Conservation (phyloP, 257 asterid genomes). For the Solanum dulcamara region DNA sequence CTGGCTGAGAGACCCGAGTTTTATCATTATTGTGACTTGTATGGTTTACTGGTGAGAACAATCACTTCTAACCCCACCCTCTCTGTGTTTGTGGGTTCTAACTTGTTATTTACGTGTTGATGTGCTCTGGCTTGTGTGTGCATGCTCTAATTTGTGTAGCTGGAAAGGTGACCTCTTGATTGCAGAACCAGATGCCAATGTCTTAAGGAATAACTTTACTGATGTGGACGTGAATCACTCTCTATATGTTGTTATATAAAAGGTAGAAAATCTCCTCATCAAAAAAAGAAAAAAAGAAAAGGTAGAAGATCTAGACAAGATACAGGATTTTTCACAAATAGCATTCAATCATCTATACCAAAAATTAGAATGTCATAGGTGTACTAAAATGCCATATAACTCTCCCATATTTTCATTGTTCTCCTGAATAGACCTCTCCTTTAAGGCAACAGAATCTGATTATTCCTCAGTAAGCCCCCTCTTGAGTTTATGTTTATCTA, state of each 20-base stretch:
- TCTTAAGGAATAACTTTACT: background rate
- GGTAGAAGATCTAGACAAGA: background rate
- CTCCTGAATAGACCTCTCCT: background rate
- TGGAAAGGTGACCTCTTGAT: background rate
- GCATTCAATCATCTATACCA: background rate
- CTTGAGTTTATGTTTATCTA: background rate
- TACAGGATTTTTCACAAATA: background rate
- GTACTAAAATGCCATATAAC: background rate
- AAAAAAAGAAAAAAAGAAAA: background rate
- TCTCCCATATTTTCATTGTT: background rate
- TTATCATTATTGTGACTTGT: slow-evolving; percentile 79
- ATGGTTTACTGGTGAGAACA: slow-evolving; percentile 71
- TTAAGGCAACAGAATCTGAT: background rate
- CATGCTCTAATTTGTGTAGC: background rate
- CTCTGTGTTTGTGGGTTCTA: background rate
- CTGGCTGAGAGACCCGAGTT: slow-evolving; percentile 97
- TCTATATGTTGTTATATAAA: background rate
- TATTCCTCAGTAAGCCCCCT: background rate
- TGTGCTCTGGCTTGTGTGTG: background rate
- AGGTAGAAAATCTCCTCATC: background rate
- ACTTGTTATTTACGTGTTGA: background rate
- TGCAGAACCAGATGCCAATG: background rate
- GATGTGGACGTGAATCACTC: background rate
- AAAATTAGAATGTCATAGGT: background rate
- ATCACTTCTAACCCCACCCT: background rate